A percentile compares a stretch with the other conserved stretches of the same genome.
phyloP scores from a whole-genome alignment of 495 filamentous ascomycete species.

The Margaritispora aquatica region DNA sequence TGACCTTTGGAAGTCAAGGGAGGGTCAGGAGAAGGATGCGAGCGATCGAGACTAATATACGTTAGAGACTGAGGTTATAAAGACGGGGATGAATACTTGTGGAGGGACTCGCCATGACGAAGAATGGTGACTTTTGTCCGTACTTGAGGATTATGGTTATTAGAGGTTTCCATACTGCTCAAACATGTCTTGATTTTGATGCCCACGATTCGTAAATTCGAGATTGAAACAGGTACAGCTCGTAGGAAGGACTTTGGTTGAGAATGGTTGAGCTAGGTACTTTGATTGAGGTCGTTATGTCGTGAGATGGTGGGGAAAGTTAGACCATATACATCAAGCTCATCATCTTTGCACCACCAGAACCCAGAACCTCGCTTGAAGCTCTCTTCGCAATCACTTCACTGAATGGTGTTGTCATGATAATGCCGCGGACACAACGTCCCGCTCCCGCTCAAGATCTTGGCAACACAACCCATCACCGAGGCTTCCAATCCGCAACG shows the following conservation, averaged over 20 bases:
- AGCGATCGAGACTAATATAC: background rate
- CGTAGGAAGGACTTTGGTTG: too few species aligned
- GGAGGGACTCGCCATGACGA: background rate
- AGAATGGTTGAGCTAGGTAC: too few species aligned
- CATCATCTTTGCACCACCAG: too few species aligned
- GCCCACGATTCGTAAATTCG: too few species aligned
- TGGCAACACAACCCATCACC: background rate
- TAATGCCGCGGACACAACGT: background rate
- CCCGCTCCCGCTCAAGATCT: background rate
- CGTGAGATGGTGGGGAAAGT: too few species aligned
- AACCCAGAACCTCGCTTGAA: too few species aligned
- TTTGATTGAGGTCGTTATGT: too few species aligned
- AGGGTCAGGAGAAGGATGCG: background rate
- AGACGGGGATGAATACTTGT: background rate
- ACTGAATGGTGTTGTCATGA: background rate
- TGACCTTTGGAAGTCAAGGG: background rate
- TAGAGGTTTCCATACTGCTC: too few species aligned
- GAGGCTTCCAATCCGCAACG: background rate
- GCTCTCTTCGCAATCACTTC: too few species aligned
- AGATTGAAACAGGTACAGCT: too few species aligned
- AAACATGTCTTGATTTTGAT: too few species aligned
- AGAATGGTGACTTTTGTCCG: background rate
- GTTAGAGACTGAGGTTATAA: background rate
- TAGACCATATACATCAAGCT: too few species aligned
- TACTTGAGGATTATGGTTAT: background rate